Base-by-base conservation (phyloP, 2,329 filamentous ascomycete genomes). In the Fusarium sp. region DNA sequence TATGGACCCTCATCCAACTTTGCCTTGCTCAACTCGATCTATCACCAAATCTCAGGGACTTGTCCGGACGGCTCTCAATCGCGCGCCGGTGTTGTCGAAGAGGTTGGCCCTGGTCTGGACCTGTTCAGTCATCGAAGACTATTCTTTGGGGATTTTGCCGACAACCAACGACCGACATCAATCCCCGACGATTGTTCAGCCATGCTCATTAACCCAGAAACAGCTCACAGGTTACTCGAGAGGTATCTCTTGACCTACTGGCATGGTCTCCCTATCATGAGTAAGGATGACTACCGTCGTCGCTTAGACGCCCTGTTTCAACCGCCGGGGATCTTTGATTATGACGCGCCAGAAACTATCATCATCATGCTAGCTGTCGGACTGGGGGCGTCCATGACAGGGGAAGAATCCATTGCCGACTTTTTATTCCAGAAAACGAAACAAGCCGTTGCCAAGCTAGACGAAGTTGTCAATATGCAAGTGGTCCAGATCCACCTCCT, bases 1-100 rank as follows among this genome's bases (percentile, higher is more conserved):
- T 80, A 80, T 67, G 78, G 78, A 0, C 76, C 79, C 1, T 79
- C 79, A 0, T 80, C 78, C 1, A 78, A 80, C 58, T 80, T 80
- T 29, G 73, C 78, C 1, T 72, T 80, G 1, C 75, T 74, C 38
- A 66, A 73, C 25, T 70, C 69, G 1, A 72, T 73, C 21, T 72
- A 73, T 31, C 69, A 73, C 33, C 71, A 73, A 51, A 72, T 73
- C 31, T 69, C 72, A 15, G 71, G 71, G 8, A 72, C 62, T 8
- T 50, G 56, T 15, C 65, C 65, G 2, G 65, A 57, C 5, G 62
- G 53, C 9, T 60, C 66, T 8, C 63, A 64, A 4, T 55, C 66
- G 19, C 70, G 62, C 19, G 55, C 67, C 44, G 70, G 66, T n/a
- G 17, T 54, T 13, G 61, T 73, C 13, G 71, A 73, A 62, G 72